A percentile compares a stretch with the other conserved stretches of the same genome.
These are phyloP conservation scores for Aristolochia contorta DNA, from an alignment of 164 flowering plant species.

Conservation along the genomic window DNA sequence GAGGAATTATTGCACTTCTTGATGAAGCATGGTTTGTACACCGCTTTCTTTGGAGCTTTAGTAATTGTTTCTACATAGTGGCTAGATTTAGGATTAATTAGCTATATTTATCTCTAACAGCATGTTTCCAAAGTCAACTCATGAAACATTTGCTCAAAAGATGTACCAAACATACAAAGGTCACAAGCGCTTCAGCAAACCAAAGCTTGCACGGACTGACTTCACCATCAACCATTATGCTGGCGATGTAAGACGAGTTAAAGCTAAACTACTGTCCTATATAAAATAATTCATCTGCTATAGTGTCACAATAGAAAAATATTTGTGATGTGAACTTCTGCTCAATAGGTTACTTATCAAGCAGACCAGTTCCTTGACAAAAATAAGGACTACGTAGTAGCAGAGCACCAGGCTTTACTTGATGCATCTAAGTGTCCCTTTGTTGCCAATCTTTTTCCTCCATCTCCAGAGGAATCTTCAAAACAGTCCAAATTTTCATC, in stretches of 20 bases:
- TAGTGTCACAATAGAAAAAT: background rate
- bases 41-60: too few species aligned
- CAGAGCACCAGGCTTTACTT: constrained; percentile 78
- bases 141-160: constrained; percentile 84
- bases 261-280: too few species aligned
- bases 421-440: constrained; percentile 52
- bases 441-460: constrained; percentile 69
- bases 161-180: constrained; percentile 71
- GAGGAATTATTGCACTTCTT: constrained; percentile 79
- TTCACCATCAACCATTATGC: constrained; percentile 82
- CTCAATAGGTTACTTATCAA: constrained; percentile 68
- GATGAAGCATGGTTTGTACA: constrained; percentile 79
- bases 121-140: constrained; percentile 89
- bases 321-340: background rate
- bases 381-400: constrained; percentile 79
- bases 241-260: constrained; percentile 58
- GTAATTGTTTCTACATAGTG: too few species aligned
- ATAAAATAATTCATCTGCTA: too few species aligned
- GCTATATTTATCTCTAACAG: constrained; percentile 26
- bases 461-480: constrained; percentile 63
- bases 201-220: constrained; percentile 67
- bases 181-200: constrained; percentile 80
- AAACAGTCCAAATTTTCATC: constrained; percentile 85
- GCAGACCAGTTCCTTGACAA: constrained; percentile 88
- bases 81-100: background rate